These are phyloP conservation scores for Harrya chromipes DNA, from an alignment of 768 basidiomycete species.

Conservation along the genomic window DNA sequence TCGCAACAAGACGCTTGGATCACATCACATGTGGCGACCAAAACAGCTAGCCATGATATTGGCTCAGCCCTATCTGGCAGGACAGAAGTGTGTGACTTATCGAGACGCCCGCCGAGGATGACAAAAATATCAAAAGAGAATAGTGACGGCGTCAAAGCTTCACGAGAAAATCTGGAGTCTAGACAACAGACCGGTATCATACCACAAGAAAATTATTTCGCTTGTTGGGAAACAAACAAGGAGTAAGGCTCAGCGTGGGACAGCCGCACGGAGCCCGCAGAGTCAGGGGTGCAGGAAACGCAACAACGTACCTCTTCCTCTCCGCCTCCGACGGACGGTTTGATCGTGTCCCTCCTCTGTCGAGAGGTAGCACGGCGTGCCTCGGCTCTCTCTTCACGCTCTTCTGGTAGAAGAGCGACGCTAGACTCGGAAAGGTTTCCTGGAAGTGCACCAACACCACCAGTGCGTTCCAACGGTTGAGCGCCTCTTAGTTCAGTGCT, in stretches of 20 bases:
- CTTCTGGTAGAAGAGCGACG: constrained; percentile 50
- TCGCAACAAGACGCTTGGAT: too few species aligned
- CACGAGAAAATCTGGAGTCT: not conserved
- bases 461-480: constrained; percentile 30
- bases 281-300: not conserved
- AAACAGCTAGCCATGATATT: too few species aligned
- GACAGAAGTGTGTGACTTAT: not conserved
- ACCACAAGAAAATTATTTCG: not conserved
- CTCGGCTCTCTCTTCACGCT: constrained; percentile 27
- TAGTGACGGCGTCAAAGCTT: not conserved
- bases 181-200: not conserved
- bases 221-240: not conserved
- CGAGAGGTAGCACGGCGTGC: constrained; percentile 1
- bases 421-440: constrained; percentile 43
- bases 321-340: not conserved
- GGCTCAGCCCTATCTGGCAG: too few species aligned
- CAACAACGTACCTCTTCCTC: constrained; percentile 14
- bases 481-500: constrained; percentile 34
- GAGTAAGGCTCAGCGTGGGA: not conserved
- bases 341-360: constrained; percentile 20
- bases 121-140: not conserved
- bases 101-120: not conserved
- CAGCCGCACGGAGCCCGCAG: not conserved
- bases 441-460: constrained; percentile 50
- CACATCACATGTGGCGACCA: too few species aligned